Percentiles rank a stretch among this genome's conserved stretches.
Evolutionary conservation across 1,284 basidiomycete species (phyloP).

Genomic region (Heterobasidion occidentale): DNA sequence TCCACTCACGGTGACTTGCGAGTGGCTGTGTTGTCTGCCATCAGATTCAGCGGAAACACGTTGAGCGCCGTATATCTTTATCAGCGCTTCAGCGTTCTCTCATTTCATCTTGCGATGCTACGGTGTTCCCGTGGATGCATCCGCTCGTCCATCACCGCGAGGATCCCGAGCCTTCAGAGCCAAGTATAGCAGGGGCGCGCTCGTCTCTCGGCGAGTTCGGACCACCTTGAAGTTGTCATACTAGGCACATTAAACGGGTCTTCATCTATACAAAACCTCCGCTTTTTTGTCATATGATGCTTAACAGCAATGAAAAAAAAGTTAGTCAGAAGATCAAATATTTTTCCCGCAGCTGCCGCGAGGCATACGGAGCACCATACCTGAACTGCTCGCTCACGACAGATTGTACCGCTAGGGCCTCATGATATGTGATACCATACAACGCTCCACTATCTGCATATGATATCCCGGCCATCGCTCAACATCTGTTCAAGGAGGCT

Average conservation of each 20-base stretch:
- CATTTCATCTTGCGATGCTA: neutral
- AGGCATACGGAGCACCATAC: neutral
- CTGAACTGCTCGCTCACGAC: neutral
- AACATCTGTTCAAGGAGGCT: too few relatives aligned
- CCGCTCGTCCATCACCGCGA: neutral
- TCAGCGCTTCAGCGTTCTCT: neutral
- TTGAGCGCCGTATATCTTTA: too few relatives aligned
- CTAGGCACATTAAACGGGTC: neutral
- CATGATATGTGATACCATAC: neutral
- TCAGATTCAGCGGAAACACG: too few relatives aligned
- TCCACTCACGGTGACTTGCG: too few relatives aligned
- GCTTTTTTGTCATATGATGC: neutral
- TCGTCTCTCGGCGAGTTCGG: neutral
- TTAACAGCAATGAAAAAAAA: neutral
- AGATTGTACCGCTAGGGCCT: neutral
- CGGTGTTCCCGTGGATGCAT: neutral
- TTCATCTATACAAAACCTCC: neutral
- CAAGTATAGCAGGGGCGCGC: neutral
- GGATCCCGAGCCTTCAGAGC: neutral
- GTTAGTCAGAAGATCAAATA: neutral
- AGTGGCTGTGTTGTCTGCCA: too few relatives aligned
- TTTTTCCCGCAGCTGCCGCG: neutral
- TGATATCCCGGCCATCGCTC: neutral
- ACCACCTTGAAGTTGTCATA: neutral
- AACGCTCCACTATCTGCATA: neutral